Base-by-base conservation (phyloP, 148 eudicot species). In the Talinum fruticosum region DNA sequence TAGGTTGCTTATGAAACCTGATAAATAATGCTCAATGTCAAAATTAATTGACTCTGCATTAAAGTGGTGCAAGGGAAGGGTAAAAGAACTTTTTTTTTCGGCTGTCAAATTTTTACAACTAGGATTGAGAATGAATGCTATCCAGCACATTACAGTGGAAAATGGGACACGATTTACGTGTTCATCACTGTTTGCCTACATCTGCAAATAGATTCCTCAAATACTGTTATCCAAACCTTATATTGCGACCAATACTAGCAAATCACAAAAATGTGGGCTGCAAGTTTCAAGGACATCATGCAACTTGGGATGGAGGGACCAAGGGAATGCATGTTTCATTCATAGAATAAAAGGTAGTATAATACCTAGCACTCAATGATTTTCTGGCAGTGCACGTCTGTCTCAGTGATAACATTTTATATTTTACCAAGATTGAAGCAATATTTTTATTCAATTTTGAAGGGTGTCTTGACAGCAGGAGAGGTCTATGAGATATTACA, bases 401-500 rank as follows among this genome's bases (percentile, higher is more conserved):
- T 28, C 28, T 62, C 4, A 28, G 64, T 59, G 29, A 2, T 59
- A 38, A 4, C 23, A 23, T 28, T 38, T 71, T 15, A 44, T 41
- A n/a, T 26, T 44, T 45, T 28, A 0, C 6, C 35, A 23, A 23
- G 33, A 24, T n/a, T 64, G 21, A 73, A 66, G 47, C 69, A 49
- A 10, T 36, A 3, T 35, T 16, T 75, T 65, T 34, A 19, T 68
- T 62, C 73, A 69, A 66, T 85, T 75, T 84, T 87, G 83, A 76
- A 96, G 99, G 99, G 99, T 69, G 95, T 96, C 32, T 86, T 88
- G 28, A 96, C 98, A 36, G 98, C 95, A 30, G 88, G 80, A 79
- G 99, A 96, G 82, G 97, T 96, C 19, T 90, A 96, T 41, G 97
- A 91, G 77, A 93, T 93, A 38, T 81, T 96, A 83, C 82, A 79